Evolutionary conservation across 2,329 filamentous ascomycete species (phyloP).

Genomic region (Cercospora zeae-maydis): DNA sequence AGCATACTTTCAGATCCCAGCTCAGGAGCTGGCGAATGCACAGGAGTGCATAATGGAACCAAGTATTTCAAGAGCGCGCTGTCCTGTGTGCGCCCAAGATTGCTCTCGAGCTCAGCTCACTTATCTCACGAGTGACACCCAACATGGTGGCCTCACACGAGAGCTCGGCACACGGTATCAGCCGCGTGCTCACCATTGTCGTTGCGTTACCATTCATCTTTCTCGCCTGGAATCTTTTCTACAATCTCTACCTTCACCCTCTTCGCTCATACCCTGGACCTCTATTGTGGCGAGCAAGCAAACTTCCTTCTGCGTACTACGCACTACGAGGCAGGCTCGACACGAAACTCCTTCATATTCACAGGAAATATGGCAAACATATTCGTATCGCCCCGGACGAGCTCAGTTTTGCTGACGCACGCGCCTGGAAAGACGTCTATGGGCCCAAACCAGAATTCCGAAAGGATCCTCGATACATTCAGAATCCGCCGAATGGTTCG

Average conservation of each 20-base stretch:
- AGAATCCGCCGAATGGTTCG: slow-evolving; percentile 34
- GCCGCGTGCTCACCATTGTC: neutral
- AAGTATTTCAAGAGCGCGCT: neutral
- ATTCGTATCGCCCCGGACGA: slow-evolving; percentile 48
- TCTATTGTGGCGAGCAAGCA: slow-evolving; percentile 24
- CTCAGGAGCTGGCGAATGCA: neutral
- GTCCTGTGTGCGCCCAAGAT: neutral
- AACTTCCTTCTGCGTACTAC: slow-evolving; percentile 14
- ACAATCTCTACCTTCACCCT: slow-evolving; percentile 45
- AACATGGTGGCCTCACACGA: neutral
- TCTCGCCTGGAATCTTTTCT: slow-evolving; percentile 24
- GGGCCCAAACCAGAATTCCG: slow-evolving; percentile 22
- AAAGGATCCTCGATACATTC: slow-evolving; percentile 17
- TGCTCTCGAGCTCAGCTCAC: neutral
- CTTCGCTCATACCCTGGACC: slow-evolving; percentile 41
- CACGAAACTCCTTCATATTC: slow-evolving; percentile 25
- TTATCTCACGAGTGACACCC: neutral
- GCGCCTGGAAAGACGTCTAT: slow-evolving; percentile 46
- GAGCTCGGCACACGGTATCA: neutral
- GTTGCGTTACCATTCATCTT: slow-evolving; percentile 3
- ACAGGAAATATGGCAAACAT: slow-evolving; percentile 41
- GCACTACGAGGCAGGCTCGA: slow-evolving; percentile 12
- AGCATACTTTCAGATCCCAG: neutral
- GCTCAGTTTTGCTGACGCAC: slow-evolving; percentile 43
- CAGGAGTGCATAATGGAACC: neutral